A percentile compares a stretch with the other conserved stretches of the same genome.
Conservation (phyloP, 805 yeast species). For the Starmerella sp. region DNA sequence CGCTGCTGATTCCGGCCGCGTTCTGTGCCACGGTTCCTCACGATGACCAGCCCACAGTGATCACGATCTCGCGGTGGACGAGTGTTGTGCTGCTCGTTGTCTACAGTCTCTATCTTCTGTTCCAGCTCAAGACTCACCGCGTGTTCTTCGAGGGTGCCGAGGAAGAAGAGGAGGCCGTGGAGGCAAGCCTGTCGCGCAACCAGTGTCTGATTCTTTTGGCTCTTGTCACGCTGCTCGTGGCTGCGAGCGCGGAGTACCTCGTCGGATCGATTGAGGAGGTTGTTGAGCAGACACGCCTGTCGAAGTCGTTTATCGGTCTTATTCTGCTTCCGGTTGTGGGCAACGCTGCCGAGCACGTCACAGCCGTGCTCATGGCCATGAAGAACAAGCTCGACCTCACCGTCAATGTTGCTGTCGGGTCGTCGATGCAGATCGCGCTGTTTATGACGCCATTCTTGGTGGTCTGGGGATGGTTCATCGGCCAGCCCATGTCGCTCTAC, state of each 20-base stretch:
- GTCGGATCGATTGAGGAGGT: constrained; percentile 89
- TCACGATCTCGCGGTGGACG: constrained; percentile 75
- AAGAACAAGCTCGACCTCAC: constrained; percentile 95
- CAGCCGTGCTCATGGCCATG: constrained; percentile 88
- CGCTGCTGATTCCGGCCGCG: constrained; percentile 89
- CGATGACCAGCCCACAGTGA: constrained; percentile 38
- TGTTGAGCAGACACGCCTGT: constrained; percentile 71
- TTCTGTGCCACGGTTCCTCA: constrained; percentile 55
- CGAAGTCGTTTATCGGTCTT: constrained; percentile 90
- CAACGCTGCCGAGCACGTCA: constrained; percentile 97
- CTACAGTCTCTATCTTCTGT: constrained; percentile 66
- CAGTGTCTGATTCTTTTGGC: constrained; percentile 47
- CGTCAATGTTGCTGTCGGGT: constrained; percentile 91
- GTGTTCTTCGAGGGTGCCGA: constrained; percentile 52
- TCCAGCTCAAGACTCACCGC: constrained; percentile 83
- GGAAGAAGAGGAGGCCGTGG: constrained; percentile 31
- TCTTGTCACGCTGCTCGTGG: constrained; percentile 63
- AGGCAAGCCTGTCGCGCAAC: constrained; percentile 39
- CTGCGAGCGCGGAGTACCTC: constrained; percentile 83
- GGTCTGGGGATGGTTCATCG: constrained; percentile 81
- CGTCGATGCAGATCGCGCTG: constrained; percentile 87
- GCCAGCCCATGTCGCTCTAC: constrained; percentile 83
- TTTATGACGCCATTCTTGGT: constrained; percentile 95
- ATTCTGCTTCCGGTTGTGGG: constrained; percentile 94
- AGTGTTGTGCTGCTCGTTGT: constrained; percentile 65